Evolutionary conservation across 2,329 filamentous ascomycete genomes (phyloP).

Genomic region (Diaporthe helianthi): DNA sequence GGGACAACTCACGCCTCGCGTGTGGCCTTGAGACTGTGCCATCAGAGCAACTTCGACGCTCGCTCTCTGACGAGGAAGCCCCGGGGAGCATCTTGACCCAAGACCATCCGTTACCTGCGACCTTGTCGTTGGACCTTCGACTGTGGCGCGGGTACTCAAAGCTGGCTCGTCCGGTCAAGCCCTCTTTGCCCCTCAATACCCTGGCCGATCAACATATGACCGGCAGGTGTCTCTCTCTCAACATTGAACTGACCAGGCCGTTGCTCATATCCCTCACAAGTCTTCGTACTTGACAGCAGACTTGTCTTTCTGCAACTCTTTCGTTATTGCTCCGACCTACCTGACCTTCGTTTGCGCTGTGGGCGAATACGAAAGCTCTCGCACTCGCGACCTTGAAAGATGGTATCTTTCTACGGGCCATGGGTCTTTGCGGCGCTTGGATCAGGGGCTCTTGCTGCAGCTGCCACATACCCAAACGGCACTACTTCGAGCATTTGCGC

Average conservation of each 20-base stretch:
- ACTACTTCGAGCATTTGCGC: slow-evolving; percentile 24
- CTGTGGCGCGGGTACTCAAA: slow-evolving; percentile 21
- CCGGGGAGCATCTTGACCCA: slow-evolving; percentile 13
- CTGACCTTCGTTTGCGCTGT: slow-evolving; percentile 29
- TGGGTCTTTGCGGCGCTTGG: slow-evolving; percentile 28
- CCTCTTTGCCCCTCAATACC: slow-evolving; percentile 15
- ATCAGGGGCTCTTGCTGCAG: slow-evolving; percentile 19
- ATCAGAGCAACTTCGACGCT: not conserved
- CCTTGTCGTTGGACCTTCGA: slow-evolving; percentile 27
- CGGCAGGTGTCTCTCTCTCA: slow-evolving; percentile 25
- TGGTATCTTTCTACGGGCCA: slow-evolving; percentile 32
- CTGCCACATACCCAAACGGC: slow-evolving; percentile 23
- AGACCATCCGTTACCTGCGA: not conserved
- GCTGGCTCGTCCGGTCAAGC: slow-evolving; percentile 23
- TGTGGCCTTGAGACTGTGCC: slow-evolving; percentile 4
- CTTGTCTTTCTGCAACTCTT: slow-evolving; percentile 27
- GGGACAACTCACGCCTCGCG: not conserved
- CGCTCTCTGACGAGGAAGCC: not conserved
- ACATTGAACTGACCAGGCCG: not conserved
- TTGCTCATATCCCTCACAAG: slow-evolving; percentile 25
- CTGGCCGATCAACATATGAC: slow-evolving; percentile 28
- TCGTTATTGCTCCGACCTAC: slow-evolving; percentile 24
- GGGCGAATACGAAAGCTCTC: slow-evolving; percentile 20
- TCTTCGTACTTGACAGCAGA: slow-evolving; percentile 27
- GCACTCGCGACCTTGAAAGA: slow-evolving; percentile 18